Conservation (phyloP, 139 green algal genomes). For the Astrephomene gubernaculifera region DNA sequence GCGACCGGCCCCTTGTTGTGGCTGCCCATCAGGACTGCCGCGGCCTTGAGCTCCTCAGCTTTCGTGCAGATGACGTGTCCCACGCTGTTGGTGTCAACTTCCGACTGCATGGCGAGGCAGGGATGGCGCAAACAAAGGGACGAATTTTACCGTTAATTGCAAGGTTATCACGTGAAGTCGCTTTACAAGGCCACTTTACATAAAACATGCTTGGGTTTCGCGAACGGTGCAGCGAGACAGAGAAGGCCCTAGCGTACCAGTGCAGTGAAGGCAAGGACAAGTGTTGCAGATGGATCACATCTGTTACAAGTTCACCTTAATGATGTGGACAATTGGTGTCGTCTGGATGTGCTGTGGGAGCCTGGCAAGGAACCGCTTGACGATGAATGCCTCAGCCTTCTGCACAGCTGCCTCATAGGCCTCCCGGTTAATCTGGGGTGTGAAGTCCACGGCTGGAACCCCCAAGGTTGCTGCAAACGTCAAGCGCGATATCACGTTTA, state of each 20-base stretch:
- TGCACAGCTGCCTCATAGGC: conserved; percentile 52
- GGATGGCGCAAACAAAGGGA: neutral
- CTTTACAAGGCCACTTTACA: no score
- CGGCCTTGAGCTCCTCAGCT: conserved; percentile 69
- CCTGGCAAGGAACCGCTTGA: conserved; percentile 56
- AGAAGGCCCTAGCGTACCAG: no score
- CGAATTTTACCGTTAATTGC: no score
- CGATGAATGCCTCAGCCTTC: conserved; percentile 60
- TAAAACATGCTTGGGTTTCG: no score
- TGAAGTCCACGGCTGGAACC: conserved; percentile 51
- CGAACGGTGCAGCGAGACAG: no score
- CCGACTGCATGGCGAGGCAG: conserved; percentile 38
- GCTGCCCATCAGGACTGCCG: conserved; percentile 66
- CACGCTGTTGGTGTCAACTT: conserved; percentile 70
- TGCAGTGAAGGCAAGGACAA: no score
- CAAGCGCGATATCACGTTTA: conserved; percentile 48
- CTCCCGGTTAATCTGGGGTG: conserved; percentile 53
- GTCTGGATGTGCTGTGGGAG: conserved; percentile 42
- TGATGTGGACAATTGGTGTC: conserved; percentile 64
- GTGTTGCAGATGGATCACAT: no score
- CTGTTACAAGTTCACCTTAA: conserved; percentile 60
- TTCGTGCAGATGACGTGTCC: conserved; percentile 78
- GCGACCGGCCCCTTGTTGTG: conserved; percentile 58
- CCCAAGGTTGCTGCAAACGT: conserved; percentile 40
- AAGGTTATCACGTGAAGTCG: no score